Base-by-base conservation (phyloP, 768 basidiomycete genomes). In the Lepiota venenata region DNA sequence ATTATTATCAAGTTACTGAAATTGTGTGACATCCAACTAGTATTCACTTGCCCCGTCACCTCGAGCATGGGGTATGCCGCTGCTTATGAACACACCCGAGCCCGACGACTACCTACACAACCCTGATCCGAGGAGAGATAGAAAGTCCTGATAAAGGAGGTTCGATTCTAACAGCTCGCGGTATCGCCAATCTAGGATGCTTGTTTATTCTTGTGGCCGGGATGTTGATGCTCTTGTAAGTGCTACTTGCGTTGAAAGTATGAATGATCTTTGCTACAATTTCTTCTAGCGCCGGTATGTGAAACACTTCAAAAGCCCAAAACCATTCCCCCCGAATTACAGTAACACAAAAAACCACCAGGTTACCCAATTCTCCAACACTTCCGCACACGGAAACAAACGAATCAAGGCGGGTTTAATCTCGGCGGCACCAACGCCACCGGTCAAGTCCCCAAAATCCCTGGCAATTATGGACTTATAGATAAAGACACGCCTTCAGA, bases 371-470 rank as follows among this genome's bases (percentile, higher is more conserved):
- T 85, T 20, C 62, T 78, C 22, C 74, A 67, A 16, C 77, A 81
- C 57, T 69, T 83, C 47, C 56, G 72, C 16, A 66, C 64, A n/a
- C 71, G 66, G 50, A 69, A 61, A 38, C 76, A 73, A 39, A 71
- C 69, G 0, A 77, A 62, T 15, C 72, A 74, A 58, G 74, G 81
- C 2, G 86, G 77, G 4, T 90, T 84, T 69, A 87, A 88, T 58
- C 71, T 89, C 3, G 88, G 88, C 1, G 88, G 87, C 0, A 80
- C 79, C 60, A 91, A 91, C 56, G 74, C 80, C 4, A 81, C 80
- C 0, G 88, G 90, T 0, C 88, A 91, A 67, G 75, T 85, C 12
- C 77, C 85, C 6, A 61, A 58, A 8, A 73, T 86, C 18, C 66
- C 74, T 0, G 82, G 81, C 2, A 78, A 84, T 59, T 80, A 73